Evolutionary conservation across 2,329 filamentous ascomycete species (phyloP), one percentile per base, ranked within the genome.

Genomic region (Phyllosticta citriasiana): DNA sequence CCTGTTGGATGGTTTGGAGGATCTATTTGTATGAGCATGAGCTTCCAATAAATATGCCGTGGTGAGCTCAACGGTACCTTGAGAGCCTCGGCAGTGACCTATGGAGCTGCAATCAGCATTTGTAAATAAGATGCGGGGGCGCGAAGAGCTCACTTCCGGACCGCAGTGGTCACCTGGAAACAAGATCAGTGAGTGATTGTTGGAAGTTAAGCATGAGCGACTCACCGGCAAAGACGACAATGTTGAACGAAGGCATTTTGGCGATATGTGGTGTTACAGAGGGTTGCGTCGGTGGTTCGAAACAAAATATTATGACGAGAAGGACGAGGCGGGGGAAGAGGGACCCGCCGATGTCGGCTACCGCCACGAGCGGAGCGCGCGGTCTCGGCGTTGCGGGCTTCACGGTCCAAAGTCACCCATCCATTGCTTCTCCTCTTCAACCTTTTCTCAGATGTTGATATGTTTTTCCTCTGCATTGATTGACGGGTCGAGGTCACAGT

Each of bases 11-110:
- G 4, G 88, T 82, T 72, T 87, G 88, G 71, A 97, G 83, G 66
- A 94, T 79, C 89, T 95, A 53, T 4, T 16, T 19, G 12, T 62
- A 70, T 35, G 54, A 33, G 33, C 6, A 54, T 19, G 27, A 60
- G 35, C 22, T 19, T 19, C 9, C 7, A n/a, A 54, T 1, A 24
- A n/a, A 54, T 1, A 24, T 19, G 25, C 2, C 22, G n/a, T 54
- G 16, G 5, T 40, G 26, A 19, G 5, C 47, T 47, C 12, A 55
- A 51, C 56, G 71, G 67, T 79, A 92, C 89, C 84, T 96, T 96
- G 71, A 96, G 77, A 64, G 85, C 91, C 79, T 96, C 91, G 65
- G 85, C 84, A 62, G 91, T 86, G 65, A 96, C 89, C 89, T 89
- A 62, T 27, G 55, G 57, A 68, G 63, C 63, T 57, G 27, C 40